Evolutionary conservation across 2,329 filamentous ascomycete species (phyloP).

Genomic region (Cytospora mali): DNA sequence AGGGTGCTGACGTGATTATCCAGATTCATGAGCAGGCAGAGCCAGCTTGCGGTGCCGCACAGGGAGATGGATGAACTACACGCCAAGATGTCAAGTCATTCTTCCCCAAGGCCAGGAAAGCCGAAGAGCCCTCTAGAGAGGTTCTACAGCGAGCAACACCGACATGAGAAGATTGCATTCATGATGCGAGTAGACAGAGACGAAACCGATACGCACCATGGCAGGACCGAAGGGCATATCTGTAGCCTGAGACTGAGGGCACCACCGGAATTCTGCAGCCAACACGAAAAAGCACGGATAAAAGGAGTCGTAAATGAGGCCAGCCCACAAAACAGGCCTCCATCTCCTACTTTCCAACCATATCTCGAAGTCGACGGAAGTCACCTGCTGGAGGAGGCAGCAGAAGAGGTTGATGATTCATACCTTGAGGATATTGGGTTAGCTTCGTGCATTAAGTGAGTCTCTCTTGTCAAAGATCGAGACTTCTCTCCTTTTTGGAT

Average conservation of each 20-base stretch:
- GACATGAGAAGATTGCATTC: constrained; percentile 24
- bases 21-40: neutral
- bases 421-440: constrained; percentile 10
- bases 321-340: constrained; percentile 4
- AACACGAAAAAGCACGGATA: constrained; percentile 4
- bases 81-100: constrained; percentile 9
- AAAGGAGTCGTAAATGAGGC: neutral
- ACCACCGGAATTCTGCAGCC: neutral
- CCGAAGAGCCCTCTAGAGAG: constrained; percentile 16
- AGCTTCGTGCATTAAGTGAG: constrained; percentile 20
- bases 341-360: neutral
- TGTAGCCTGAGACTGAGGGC: neutral
- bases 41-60: neutral
- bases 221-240: neutral
- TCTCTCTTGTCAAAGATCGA: neutral
- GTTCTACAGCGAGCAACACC: constrained; percentile 21
- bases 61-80: constrained; percentile 1
- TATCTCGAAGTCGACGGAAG: constrained; percentile 14
- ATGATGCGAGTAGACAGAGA: constrained; percentile 13
- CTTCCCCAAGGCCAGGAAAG: constrained; percentile 1
- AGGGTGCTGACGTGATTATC: neutral
- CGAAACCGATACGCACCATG: neutral
- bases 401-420: neutral
- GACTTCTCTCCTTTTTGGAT: neutral
- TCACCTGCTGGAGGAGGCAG: neutral